Conservation (phyloP, 2,329 filamentous ascomycete species). For the Metarhizium robertsii region DNA sequence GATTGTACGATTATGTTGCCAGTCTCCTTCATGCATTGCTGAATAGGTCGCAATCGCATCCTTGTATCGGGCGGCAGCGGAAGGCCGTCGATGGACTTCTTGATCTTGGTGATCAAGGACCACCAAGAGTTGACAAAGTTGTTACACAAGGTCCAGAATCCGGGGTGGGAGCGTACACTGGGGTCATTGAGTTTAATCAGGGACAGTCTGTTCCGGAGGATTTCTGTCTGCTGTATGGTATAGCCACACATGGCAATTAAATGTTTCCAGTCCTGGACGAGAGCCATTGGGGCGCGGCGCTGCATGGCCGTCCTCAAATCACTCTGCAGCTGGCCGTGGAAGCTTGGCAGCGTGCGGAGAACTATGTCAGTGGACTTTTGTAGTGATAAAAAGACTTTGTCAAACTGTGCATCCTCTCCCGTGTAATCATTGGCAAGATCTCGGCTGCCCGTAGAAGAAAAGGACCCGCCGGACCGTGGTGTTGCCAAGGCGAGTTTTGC, state of each 20-base stretch:
- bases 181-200: constrained; percentile 80
- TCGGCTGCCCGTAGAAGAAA: constrained; percentile 44
- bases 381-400: constrained; percentile 70
- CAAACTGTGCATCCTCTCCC: constrained; percentile 74
- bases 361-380: constrained; percentile 66
- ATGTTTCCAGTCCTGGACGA: constrained; percentile 57
- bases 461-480: constrained; percentile 75
- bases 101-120: constrained; percentile 53
- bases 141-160: constrained; percentile 65
- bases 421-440: constrained; percentile 50
- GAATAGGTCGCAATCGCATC: constrained; percentile 66
- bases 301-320: constrained; percentile 56
- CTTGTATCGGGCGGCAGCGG: constrained; percentile 59
- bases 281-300: constrained; percentile 47
- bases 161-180: constrained; percentile 53
- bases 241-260: constrained; percentile 63
- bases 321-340: constrained; percentile 56
- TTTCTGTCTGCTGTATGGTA: constrained; percentile 64
- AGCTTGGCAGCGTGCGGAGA: constrained; percentile 59
- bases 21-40: constrained; percentile 74
- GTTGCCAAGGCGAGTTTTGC: constrained; percentile 52
- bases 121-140: constrained; percentile 63
- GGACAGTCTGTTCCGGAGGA: constrained; percentile 63
- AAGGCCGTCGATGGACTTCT: constrained; percentile 40
- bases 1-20: constrained; percentile 58